These are phyloP conservation scores for Vanrija sp. DNA, from an alignment of 1,284 basidiomycete genomes.

Conservation along the genomic window DNA sequence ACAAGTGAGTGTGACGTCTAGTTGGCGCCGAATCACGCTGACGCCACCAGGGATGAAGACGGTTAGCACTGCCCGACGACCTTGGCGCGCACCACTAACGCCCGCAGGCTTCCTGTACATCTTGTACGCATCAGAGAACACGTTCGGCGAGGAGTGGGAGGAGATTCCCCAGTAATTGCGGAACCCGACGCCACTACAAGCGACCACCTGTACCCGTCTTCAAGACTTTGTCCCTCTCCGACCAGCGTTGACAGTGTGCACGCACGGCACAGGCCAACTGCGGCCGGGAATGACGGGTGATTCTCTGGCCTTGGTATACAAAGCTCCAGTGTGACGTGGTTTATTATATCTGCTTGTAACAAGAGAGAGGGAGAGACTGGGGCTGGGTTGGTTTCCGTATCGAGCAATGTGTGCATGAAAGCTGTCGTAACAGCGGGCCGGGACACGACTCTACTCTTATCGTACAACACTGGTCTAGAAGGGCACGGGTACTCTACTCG, in stretches of 20 bases:
- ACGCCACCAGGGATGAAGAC: slow-evolving; percentile 74
- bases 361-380: too few species aligned
- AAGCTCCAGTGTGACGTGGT: background rate
- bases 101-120: slow-evolving; percentile 76
- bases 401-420: too few species aligned
- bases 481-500: slow-evolving; percentile 7
- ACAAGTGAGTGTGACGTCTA: slow-evolving; percentile 66
- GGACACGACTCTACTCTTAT: background rate
- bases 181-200: background rate
- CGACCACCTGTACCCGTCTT: background rate
- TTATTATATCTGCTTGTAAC: background rate
- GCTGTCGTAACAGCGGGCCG: too few species aligned
- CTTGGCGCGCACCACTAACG: slow-evolving; percentile 13
- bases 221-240: too few species aligned
- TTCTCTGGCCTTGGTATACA: background rate
- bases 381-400: too few species aligned
- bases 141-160: slow-evolving; percentile 60
- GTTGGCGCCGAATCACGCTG: background rate
- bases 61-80: slow-evolving; percentile 37
- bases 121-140: slow-evolving; percentile 95
- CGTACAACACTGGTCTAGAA: slow-evolving; percentile 6
- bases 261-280: too few species aligned
- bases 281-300: too few species aligned
- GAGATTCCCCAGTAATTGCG: background rate
- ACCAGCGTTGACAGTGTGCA: too few species aligned